Base-by-base conservation (phyloP, 2,329 filamentous ascomycete species). In the Arthrobotrys pseudoclavata region DNA sequence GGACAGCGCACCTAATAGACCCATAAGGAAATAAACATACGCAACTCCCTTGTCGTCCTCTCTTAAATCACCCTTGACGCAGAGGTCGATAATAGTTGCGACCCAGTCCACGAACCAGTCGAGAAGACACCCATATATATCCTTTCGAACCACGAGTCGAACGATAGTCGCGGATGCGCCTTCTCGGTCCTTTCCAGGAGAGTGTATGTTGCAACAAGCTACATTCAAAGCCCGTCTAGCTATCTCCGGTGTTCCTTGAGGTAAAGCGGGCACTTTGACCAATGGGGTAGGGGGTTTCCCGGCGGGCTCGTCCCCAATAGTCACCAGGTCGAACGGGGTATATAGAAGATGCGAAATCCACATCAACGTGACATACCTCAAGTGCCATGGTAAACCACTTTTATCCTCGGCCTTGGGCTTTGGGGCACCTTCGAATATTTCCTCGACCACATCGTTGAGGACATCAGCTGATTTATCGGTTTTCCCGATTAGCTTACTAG, bases 301-400 rank as follows among this genome's bases (percentile, higher is more conserved):
- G 3, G 74, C 67, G 13, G 74, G 52, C 48, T 79, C 70, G 34
- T 76, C 68, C 0, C 94, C 97, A 77, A 99, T 94, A 1, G 92
- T 94, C 1, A 91, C 88, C 64, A 99, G 86, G 81, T 97, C 94
- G 84, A 99, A 99, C 0, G 96, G 96, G 0, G 93, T 93, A 34
- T 95, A 87, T 72, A 95, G 86, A 15, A 96, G 85, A 84, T 96
- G 92, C 0, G 91, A 92, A 31, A 95, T 88, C 96, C 96, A 99
- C 9, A 97, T 86, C 3, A 98, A 86, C 50, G 94, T 89, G 18
- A 97, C 86, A 82, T 97, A 98, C 67, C 92, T 88, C 83, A 97
- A 92, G 83, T 97, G 91, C 96, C 96, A 99, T 0, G 87, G 5
- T 79, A 69, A 34, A 80, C 79, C 15, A 79, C 79, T 74, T 0